Evolutionary conservation across 148 eudicot species (phyloP).

Genomic region (Pouteria glomerata): DNA sequence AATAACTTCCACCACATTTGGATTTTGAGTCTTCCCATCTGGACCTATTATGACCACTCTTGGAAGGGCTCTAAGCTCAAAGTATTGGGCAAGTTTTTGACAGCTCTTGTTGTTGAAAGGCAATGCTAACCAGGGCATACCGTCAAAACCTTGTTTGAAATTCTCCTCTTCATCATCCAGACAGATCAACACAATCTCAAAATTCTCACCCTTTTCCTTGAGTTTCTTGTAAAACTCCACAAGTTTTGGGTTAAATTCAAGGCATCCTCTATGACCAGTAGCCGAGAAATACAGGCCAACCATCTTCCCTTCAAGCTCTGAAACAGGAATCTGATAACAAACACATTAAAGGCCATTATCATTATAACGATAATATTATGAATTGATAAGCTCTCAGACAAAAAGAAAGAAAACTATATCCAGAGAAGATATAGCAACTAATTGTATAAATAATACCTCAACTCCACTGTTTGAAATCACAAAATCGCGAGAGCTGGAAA

Average conservation of each 20-base stretch:
- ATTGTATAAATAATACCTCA: slow-evolving; percentile 21
- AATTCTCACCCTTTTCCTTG: slow-evolving; percentile 48
- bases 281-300: slow-evolving; percentile 60
- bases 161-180: slow-evolving; percentile 63
- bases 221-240: slow-evolving; percentile 42
- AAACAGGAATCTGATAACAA: slow-evolving; percentile 43
- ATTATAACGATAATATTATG: not conserved
- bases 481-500: slow-evolving; percentile 37
- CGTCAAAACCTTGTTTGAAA: slow-evolving; percentile 37
- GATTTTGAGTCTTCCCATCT: slow-evolving; percentile 67
- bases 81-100: slow-evolving; percentile 53
- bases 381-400: not conserved
- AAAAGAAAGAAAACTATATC: not conserved
- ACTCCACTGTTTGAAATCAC: slow-evolving; percentile 32
- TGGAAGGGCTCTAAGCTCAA: slow-evolving; percentile 57
- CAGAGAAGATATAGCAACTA: not conserved
- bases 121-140: slow-evolving; percentile 56
- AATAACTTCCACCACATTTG: slow-evolving; percentile 51
- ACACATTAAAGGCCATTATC: not conserved
- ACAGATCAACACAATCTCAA: slow-evolving; percentile 61
- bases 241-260: slow-evolving; percentile 42
- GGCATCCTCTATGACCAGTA: slow-evolving; percentile 29
- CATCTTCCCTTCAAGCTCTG: slow-evolving; percentile 76
- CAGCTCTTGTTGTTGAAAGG: slow-evolving; percentile 63
- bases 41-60: slow-evolving; percentile 63